Evolutionary conservation across 2,329 filamentous ascomycete genomes (phyloP), one percentile per base, ranked within the genome.

Genomic region (Sporothrix globosa): DNA sequence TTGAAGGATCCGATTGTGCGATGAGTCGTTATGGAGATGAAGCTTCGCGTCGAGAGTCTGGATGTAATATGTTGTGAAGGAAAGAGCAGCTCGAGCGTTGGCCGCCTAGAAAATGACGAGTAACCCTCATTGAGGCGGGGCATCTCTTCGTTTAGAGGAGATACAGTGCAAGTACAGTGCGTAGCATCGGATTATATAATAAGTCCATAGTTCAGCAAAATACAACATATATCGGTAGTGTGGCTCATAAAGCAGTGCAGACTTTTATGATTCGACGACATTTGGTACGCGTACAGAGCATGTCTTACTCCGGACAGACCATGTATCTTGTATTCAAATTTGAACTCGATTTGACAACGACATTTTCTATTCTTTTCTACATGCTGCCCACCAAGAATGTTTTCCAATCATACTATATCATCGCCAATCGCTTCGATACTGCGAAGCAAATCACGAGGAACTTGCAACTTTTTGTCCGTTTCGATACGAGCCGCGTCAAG

Each of bases 71-170:
- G 60, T 48, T 27, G 19, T 41, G 48, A 27, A 13, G 41, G 24
- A 48, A 5, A 61, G 34, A 19, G 24, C 4, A 41, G 34, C 34
- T 21, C 44, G 56, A 21, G 17, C 10, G 56, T 61, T 61, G 56
- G 56, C 6, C 56, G 56, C 39, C 39, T 24, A 30, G n/a, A 19
- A n/a, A 44, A 61, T 61, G 56, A 61, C 56, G 39, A 61, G 34
- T 44, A n/a, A 34, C 54, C 44, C 44, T 48, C 14, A n/a, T 4
- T 60, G 5, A 21, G 56, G 56, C 56, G 56, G 56, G 56, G 56
- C 54, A 39, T n/a, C 10, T 60, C 30, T 10, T 10, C 34, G 56
- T 60, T 58, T 60, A 30, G 17, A 21, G n/a, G 17, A 11, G n/a
- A 11, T 1, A 60, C 56, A 60, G 56, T 60, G 56, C 56, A 39